These are phyloP conservation scores for Venturia asperata DNA, from an alignment of 2,329 filamentous ascomycete species.

Conservation along the genomic window DNA sequence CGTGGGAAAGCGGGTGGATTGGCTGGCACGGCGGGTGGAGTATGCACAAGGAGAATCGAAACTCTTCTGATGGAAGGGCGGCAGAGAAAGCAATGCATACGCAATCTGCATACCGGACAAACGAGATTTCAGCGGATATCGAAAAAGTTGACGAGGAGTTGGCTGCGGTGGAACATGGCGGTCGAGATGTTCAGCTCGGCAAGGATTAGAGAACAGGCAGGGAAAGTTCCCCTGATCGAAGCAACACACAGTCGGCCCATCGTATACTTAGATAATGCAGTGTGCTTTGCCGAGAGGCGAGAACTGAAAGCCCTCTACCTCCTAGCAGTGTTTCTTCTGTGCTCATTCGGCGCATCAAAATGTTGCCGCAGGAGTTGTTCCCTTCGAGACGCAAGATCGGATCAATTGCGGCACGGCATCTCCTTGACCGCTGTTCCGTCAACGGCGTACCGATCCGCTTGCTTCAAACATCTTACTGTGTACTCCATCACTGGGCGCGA, in stretches of 20 bases:
- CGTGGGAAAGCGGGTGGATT: slow-evolving; percentile 52
- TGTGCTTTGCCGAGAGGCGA: not conserved
- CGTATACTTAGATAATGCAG: not conserved
- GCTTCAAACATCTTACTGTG: not conserved
- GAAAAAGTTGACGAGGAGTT: slow-evolving; percentile 20
- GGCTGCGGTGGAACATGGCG: slow-evolving; percentile 16
- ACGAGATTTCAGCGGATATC: slow-evolving; percentile 1
- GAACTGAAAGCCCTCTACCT: not conserved
- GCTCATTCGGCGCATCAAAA: not conserved
- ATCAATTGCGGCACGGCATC: not conserved
- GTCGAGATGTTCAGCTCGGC: not conserved
- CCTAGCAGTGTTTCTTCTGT: not conserved
- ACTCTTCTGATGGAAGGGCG: slow-evolving; percentile 36
- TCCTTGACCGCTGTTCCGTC: not conserved
- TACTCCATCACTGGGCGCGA: not conserved
- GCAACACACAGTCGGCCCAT: not conserved
- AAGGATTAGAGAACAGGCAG: not conserved
- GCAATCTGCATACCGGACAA: not conserved
- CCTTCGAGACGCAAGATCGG: not conserved
- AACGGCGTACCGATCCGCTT: not conserved
- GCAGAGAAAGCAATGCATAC: slow-evolving; percentile 21
- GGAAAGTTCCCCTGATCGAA: not conserved
- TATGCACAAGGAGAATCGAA: slow-evolving; percentile 38
- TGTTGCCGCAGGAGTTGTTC: not conserved
- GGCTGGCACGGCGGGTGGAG: slow-evolving; percentile 55